Conservation (phyloP, 371 early-diverging fungal genomes). For the Blastocladiella emersonii region DNA sequence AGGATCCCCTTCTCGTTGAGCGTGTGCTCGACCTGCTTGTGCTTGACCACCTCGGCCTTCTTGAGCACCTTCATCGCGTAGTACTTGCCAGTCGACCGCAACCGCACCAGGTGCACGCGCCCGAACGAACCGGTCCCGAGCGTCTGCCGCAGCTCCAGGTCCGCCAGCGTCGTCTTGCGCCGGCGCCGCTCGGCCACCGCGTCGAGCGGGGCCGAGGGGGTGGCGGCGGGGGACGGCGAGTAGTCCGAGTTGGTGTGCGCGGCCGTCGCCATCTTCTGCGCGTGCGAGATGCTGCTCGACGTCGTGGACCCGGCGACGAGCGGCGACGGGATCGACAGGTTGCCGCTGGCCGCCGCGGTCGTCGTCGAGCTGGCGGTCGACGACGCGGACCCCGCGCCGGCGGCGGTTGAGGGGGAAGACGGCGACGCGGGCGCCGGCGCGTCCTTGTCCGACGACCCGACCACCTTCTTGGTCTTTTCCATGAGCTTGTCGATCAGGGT, state of each 20-base stretch:
- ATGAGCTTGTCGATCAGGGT: slow-evolving; percentile 7
- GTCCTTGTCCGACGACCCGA: background rate
- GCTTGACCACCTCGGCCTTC: slow-evolving; percentile 77
- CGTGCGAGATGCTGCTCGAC: background rate
- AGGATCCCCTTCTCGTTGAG: slow-evolving; percentile 90
- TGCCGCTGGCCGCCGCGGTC: background rate
- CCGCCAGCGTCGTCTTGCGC: slow-evolving; percentile 22
- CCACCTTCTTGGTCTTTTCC: slow-evolving; percentile 3
- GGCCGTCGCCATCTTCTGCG: background rate
- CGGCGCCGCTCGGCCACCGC: slow-evolving; percentile 14
- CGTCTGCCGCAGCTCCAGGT: slow-evolving; percentile 45
- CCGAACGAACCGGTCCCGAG: slow-evolving; percentile 91
- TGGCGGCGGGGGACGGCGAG: background rate
- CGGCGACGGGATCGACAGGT: background rate
- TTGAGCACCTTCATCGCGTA: slow-evolving; percentile 91
- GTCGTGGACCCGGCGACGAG: background rate
- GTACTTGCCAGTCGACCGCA: slow-evolving; percentile 45
- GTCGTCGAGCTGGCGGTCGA: background rate
- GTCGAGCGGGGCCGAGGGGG: background rate
- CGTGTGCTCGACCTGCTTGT: slow-evolving; percentile 93
- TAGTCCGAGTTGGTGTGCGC: slow-evolving; percentile 1
- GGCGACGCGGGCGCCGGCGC: background rate
- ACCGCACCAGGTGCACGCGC: slow-evolving; percentile 67
- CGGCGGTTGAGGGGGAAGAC: background rate
- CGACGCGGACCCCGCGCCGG: background rate